Evolutionary conservation across 495 filamentous ascomycete species (phyloP), one percentile per base, ranked within the genome.

Genomic region (Hamigera avellanea): DNA sequence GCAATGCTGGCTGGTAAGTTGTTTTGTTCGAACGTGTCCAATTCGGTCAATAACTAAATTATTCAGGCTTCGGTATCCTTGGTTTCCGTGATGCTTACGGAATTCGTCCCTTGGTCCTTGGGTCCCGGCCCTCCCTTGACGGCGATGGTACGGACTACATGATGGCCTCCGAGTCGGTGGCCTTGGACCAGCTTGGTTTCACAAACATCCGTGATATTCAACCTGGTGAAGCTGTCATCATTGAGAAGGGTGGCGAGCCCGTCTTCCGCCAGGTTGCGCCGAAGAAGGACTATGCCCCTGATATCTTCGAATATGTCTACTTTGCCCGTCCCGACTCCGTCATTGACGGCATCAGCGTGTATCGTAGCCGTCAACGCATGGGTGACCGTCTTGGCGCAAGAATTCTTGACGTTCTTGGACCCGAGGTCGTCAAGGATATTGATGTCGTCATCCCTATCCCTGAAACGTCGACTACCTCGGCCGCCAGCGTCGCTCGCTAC

Each of bases 131-230:
- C 2, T 82, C 81, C 0, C 51, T 78, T n/a, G 65, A 70, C 36
- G 70, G 72, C 17, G 70, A 75, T 0, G 81, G 81, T 14, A 83
- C 53, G 36, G 91, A 96, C 61, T 98, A 95, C 63, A 93, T 96
- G 83, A 78, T 98, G 68, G 84, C 91, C 0, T 95, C 86, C n/a
- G 91, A 98, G 60, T 91, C 83, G 21, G 83, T 96, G 40, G 91
- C 91, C 33, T 65, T 98, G 28, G 73, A 79, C 36, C 87, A 94
- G 49, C 75, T 93, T 21, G 89, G 86, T 14, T 95, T 93, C 67
- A 63, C 56, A 15, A 70, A 86, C 52, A 83, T 94, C 45, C 58
- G 67, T 26, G 87, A 96, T 52, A 86, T 96, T 41, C 60, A 80
- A 23, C 93, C 93, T 3, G 91, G 91, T 26, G 76, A 95, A 61